Percentiles rank a stretch among this genome's conserved stretches.
phyloP scores from a whole-genome alignment of 257 asterid genomes.

The Haberlea rhodopensis region DNA sequence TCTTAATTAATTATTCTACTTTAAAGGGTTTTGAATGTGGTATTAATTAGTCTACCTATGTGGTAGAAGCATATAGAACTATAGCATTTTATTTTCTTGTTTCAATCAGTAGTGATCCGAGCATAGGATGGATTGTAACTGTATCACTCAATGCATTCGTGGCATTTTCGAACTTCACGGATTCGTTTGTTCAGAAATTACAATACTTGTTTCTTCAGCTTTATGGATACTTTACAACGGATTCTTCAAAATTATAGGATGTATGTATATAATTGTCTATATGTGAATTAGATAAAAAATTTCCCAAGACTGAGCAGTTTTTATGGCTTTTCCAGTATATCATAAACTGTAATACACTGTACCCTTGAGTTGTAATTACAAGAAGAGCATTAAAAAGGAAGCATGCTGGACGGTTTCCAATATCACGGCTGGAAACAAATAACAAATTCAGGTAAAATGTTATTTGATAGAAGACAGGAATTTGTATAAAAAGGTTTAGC shows the following conservation, averaged over 20 bases:
- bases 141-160: too few relatives aligned
- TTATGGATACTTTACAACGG: too few relatives aligned
- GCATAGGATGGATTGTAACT: background rate
- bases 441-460: conserved; percentile 64
- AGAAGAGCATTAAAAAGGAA: conserved; percentile 83
- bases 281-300: background rate
- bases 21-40: background rate
- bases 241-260: background rate
- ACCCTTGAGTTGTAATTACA: conserved; percentile 50
- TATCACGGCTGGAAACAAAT: conserved; percentile 83
- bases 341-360: conserved; percentile 51
- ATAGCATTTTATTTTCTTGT: background rate
- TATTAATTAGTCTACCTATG: background rate
- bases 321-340: conserved; percentile 40
- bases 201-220: too few relatives aligned
- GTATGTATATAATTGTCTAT: background rate
- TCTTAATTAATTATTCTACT: background rate
- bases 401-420: conserved; percentile 90
- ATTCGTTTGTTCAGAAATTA: background rate
- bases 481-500: background rate
- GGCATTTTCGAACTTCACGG: background rate
- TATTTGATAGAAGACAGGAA: background rate
- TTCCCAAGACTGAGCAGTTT: conserved; percentile 18
- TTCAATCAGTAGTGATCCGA: background rate
- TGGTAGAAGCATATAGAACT: background rate